Base-by-base conservation (phyloP, 805 yeast species). In the Lipomyces orientalis region DNA sequence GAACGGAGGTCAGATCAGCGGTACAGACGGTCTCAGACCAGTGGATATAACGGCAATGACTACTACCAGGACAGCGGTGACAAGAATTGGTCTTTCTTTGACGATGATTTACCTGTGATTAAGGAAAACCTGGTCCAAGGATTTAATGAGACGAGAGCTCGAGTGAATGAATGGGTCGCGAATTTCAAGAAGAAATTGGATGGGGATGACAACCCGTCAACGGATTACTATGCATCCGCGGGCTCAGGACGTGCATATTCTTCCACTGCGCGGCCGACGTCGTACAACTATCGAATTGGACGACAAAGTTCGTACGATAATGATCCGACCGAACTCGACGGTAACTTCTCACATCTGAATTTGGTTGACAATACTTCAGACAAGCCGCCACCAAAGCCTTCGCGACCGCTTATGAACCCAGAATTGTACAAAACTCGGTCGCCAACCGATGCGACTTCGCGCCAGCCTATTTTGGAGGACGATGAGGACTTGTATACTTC, bases 141-240 rank as follows among this genome's bases (percentile, higher is more conserved):
- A 25, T 83, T 93, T 58, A 93, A 89, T 74, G 97, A 91, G 73
- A 92, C 97, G 1, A 86, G 88, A 64, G 82, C 85, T 58, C 88
- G 89, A 64, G 86, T 93, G 66, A 88, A 90, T 69, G 85, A 87
- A 16, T 93, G 97, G 97, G 86, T 91, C 60, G 86, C 86, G 68
- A 90, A 88, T 16, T 75, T 91, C 65, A 84, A 88, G 39, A 87
- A 86, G 80, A 85, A 82, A 73, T 69, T 77, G 9, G 84, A 83
- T 14, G 82, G 85, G 54, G 79, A 76, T 35, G 71, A 67, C 12
- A 69, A 46, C 54, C 29, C 49, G 22, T 19, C 10, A 19, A 51
- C 65, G 14, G 64, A 54, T n/a, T 62, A 66, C 64, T 61, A 62
- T 49, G 29, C 55, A 10, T n/a, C 49, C 37, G 60, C 58, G 14